Conservation (phyloP, 2,329 filamentous ascomycete species). For the Colletotrichum tropicale region DNA sequence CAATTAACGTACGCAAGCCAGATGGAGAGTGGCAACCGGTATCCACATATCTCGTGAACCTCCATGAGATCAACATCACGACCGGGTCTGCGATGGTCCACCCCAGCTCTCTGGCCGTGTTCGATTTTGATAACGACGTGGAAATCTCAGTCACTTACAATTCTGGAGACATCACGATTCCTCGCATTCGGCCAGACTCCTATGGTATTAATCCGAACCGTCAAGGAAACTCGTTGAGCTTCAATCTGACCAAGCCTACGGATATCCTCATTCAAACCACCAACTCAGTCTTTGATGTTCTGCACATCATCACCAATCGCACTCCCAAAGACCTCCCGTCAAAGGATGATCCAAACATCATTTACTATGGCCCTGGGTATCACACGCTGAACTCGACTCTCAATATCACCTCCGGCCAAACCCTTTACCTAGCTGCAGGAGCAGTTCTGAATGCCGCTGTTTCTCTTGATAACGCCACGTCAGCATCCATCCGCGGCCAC, state of each 20-base stretch:
- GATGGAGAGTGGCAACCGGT: background rate
- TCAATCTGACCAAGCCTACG: background rate
- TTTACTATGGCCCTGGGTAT: slow-evolving; percentile 27
- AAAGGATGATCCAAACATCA: background rate
- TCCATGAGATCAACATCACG: background rate
- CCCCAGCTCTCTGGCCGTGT: background rate
- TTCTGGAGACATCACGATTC: background rate
- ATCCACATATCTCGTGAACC: background rate
- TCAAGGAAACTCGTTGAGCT: background rate
- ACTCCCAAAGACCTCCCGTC: slow-evolving; percentile 13
- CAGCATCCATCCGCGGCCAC: slow-evolving; percentile 21
- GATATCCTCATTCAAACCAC: slow-evolving; percentile 21
- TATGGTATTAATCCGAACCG: background rate
- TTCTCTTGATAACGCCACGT: slow-evolving; percentile 4
- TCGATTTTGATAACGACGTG: background rate
- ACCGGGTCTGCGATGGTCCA: background rate
- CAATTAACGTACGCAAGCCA: background rate
- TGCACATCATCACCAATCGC: slow-evolving; percentile 26
- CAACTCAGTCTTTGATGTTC: slow-evolving; percentile 25
- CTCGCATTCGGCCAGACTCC: background rate
- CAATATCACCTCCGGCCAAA: slow-evolving; percentile 5
- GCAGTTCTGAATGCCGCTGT: background rate
- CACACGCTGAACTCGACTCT: slow-evolving; percentile 15
- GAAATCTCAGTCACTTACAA: background rate
- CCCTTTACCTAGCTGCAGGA: background rate